These are phyloP conservation scores for Tulasnella sp. DNA, from an alignment of 768 basidiomycete species.

Conservation along the genomic window DNA sequence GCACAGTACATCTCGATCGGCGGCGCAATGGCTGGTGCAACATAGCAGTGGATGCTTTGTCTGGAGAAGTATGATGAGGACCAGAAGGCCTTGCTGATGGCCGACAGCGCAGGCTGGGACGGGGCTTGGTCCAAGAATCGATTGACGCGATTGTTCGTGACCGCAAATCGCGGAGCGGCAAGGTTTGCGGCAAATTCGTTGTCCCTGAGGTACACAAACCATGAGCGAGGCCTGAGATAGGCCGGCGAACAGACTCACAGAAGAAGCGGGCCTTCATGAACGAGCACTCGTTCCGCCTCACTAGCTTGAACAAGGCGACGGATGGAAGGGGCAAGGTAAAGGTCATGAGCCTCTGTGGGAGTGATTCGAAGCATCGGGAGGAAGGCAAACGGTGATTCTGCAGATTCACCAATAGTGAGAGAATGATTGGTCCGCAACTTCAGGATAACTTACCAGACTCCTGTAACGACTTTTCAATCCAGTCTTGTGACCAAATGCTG, in stretches of 20 bases:
- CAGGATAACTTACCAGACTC: conserved; percentile 51
- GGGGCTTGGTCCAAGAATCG: conserved; percentile 41
- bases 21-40: conserved; percentile 82
- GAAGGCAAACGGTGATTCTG: conserved; percentile 70
- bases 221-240: not conserved
- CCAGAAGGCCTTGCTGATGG: conserved; percentile 64
- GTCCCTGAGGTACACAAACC: conserved; percentile 50
- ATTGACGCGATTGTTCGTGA: conserved; percentile 40
- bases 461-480: conserved; percentile 67
- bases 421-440: not conserved
- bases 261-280: conserved; percentile 39
- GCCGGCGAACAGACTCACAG: conserved; percentile 25
- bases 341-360: conserved; percentile 59
- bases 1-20: conserved; percentile 68
- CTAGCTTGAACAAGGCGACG: conserved; percentile 51
- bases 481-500: conserved; percentile 87
- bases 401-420: not conserved
- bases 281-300: conserved; percentile 44
- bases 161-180: conserved; percentile 39
- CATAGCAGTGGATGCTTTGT: conserved; percentile 74
- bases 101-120: conserved; percentile 52
- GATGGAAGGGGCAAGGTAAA: conserved; percentile 61
- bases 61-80: conserved; percentile 75
- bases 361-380: conserved; percentile 62
- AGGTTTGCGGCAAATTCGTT: conserved; percentile 48